phyloP scores from a whole-genome alignment of 1,284 basidiomycete species.

The Fomitopsis pinicola region DNA sequence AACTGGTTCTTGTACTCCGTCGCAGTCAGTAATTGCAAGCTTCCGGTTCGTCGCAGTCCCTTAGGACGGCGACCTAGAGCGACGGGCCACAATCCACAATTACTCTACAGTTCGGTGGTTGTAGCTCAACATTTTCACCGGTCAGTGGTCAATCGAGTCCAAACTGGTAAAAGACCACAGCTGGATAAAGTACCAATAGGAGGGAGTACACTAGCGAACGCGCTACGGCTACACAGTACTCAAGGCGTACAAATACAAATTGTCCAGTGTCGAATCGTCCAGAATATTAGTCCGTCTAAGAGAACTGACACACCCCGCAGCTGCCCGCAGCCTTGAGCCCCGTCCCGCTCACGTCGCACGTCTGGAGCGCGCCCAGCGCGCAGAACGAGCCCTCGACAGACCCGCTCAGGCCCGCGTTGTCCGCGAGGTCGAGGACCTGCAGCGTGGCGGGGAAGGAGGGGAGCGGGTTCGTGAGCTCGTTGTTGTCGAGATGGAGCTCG shows the following conservation, averaged over 20 bases:
- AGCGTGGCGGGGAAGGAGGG: conserved; percentile 27
- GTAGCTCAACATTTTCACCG: no score
- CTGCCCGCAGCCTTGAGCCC: conserved; percentile 21
- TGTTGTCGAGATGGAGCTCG: conserved; percentile 29
- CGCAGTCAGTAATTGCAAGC: no score
- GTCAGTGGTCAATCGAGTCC: no score
- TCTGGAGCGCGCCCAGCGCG: conserved; percentile 20
- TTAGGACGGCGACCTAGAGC: no score
- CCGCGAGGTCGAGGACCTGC: conserved; percentile 23
- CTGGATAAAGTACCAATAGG: no score
- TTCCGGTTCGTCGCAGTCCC: no score
- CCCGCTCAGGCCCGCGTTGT: conserved; percentile 26
- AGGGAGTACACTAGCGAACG: no score
- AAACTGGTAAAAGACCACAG: no score
- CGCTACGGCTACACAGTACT: no score
- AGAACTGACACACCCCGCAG: conserved; percentile 24
- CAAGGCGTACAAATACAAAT: neutral
- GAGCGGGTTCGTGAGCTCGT: conserved; percentile 22
- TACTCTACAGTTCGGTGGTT: no score
- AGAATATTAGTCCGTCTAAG: neutral
- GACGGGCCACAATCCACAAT: no score
- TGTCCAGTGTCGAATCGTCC: neutral
- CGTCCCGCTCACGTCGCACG: conserved; percentile 29
- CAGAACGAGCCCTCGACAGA: conserved; percentile 26
- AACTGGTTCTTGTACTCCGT: no score